Conservation (phyloP, 169 alveolate genomes). For the Eimeria maxima region DNA sequence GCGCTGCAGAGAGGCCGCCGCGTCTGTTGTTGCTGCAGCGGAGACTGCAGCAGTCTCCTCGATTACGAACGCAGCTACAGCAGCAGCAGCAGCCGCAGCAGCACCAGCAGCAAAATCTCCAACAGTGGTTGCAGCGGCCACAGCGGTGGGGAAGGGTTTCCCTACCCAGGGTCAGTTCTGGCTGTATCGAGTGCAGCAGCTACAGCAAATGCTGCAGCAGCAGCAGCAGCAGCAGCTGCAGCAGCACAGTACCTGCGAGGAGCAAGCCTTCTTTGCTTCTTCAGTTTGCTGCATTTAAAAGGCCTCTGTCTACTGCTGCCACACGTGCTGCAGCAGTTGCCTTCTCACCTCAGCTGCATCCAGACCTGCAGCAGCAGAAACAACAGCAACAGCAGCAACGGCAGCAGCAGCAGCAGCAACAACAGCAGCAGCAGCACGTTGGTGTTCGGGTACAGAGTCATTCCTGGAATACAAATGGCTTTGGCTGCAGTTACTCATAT, state of each 20-base stretch:
- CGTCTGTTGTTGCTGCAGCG: neutral
- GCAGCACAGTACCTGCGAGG: neutral
- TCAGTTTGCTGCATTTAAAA: too few relatives aligned
- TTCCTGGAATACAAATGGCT: neutral
- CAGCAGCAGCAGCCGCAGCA: constrained; percentile 23
- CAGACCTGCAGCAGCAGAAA: neutral
- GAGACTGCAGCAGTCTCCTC: neutral
- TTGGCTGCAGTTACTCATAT: neutral
- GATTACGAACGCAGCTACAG: neutral
- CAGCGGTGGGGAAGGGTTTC: neutral
- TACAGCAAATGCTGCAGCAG: too few relatives aligned
- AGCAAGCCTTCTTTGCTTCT: neutral
- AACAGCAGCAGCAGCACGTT: neutral
- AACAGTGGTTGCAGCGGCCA: neutral
- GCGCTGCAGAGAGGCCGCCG: neutral
- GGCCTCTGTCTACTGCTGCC: neutral
- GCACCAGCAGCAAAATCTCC: neutral
- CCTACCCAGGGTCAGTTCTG: neutral
- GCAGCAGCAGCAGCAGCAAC: constrained; percentile 11
- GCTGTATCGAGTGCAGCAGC: neutral
- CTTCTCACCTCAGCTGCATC: neutral
- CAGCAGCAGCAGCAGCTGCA: too few relatives aligned
- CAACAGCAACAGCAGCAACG: neutral
- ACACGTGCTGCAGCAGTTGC: neutral
- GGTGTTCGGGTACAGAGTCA: too few relatives aligned